Percentiles rank a stretch among this genome's conserved stretches.
Evolutionary conservation across 495 filamentous ascomycete genomes (phyloP).

Genomic region (Talaromyces stipitatus): DNA sequence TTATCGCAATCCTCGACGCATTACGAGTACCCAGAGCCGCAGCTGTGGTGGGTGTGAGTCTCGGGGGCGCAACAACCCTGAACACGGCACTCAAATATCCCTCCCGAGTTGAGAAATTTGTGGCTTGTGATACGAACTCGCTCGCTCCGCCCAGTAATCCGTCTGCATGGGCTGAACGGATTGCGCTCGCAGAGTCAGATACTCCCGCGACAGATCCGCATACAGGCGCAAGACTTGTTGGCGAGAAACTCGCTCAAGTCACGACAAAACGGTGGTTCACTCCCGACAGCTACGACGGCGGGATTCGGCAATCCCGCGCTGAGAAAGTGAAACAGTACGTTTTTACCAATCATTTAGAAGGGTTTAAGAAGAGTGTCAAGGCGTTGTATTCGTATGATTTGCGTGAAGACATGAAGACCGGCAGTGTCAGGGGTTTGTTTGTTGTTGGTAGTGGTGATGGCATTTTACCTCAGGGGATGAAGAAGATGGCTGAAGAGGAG

Average conservation of each 20-base stretch:
- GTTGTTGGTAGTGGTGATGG: conserved; percentile 68
- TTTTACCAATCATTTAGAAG: conserved; percentile 53
- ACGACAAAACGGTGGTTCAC: conserved; percentile 74
- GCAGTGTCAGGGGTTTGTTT: conserved; percentile 53
- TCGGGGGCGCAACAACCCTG: conserved; percentile 69
- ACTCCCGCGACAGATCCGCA: background rate
- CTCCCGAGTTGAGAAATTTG: conserved; percentile 46
- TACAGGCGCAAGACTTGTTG: conserved; percentile 40
- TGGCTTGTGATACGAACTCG: conserved; percentile 73
- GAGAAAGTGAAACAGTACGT: conserved; percentile 53
- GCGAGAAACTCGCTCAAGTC: conserved; percentile 50
- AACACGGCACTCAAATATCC: conserved; percentile 63
- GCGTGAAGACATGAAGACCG: conserved; percentile 49
- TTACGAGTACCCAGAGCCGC: conserved; percentile 54
- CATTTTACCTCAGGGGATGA: conserved; percentile 68
- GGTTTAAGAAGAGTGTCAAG: conserved; percentile 60
- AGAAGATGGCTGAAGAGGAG: conserved; percentile 54
- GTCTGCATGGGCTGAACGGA: conserved; percentile 69
- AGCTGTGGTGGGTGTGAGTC: conserved; percentile 61
- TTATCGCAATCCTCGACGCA: conserved; percentile 48
- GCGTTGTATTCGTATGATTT: conserved; percentile 74
- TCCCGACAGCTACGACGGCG: conserved; percentile 46
- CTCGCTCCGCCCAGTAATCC: conserved; percentile 59
- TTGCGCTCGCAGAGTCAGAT: conserved; percentile 55
- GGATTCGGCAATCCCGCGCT: conserved; percentile 35